Evolutionary conservation across 1,284 basidiomycete genomes (phyloP), one percentile per base, ranked within the genome.

Genomic region (Pascua guehoae): DNA sequence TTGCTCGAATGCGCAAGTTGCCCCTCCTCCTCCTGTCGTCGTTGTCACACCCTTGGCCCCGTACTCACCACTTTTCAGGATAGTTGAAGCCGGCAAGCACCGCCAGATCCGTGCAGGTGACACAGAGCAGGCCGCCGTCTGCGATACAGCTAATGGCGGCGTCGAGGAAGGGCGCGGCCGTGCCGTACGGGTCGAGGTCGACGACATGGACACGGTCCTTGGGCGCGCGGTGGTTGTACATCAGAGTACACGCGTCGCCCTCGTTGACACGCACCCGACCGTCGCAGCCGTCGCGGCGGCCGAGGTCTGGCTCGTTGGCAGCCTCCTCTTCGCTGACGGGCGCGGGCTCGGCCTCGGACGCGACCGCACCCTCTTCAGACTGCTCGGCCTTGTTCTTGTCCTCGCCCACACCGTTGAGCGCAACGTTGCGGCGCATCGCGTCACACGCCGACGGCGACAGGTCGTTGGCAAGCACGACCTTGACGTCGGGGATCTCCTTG

Each of bases 131-230:
- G 86, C 91, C 93, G 70, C 88, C 91, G 65, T 96, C 93, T 24
- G 85, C 84, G 3, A 98, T 82, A 54, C 85, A 86, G 68, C 96
- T 92, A n/a, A 98, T 86, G 0, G 95, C 92, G n/a, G 87, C 88
- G 68, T 99, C 96, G 38, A 98, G 86, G 75, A 99, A 99, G 0
- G 94, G 93, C 4, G 92, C 88, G 1, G 96, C 96, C 7, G 92
- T 95, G 0, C 96, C 96, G 71, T 98, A 99, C 0, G 96, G 96
- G 72, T 98, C 95, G 15, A 99, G 82, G 73, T 99, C 96, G 17
- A 99, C 86, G 38, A 93, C 90, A 64, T 98, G 93, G 41, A 97
- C 94, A 7, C 88, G 86, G 12, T 83, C 79, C 43, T 81, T 43
- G 85, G 85, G 51, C 83, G 63, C 79, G 43, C 93, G 86, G 73